These are phyloP conservation scores for Fusarium dlaminii DNA, from an alignment of 2,329 filamentous ascomycete species.

Conservation along the genomic window DNA sequence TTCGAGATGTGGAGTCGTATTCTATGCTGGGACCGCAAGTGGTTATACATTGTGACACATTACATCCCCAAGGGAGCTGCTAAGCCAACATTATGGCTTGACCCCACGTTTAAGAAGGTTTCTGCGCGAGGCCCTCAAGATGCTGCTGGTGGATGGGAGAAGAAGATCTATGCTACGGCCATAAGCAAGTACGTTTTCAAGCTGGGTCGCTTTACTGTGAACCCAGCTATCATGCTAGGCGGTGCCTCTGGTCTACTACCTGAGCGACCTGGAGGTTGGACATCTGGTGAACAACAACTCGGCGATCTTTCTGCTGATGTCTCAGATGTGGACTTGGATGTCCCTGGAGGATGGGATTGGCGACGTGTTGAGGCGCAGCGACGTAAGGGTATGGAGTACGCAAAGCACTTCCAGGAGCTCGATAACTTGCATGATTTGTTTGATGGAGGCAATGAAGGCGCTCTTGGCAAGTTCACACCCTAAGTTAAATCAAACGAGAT, in stretches of 20 bases:
- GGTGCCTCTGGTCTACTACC: conserved; percentile 77
- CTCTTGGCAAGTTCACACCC: conserved; percentile 59
- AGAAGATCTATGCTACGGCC: conserved; percentile 75
- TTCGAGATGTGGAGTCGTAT: conserved; percentile 81
- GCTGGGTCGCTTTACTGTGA: conserved; percentile 82
- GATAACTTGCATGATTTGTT: conserved; percentile 64
- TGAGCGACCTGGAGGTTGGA: conserved; percentile 73
- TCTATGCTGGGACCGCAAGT: conserved; percentile 82
- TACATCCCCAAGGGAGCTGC: conserved; percentile 73
- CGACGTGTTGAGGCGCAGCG: conserved; percentile 64
- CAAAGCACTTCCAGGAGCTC: conserved; percentile 64
- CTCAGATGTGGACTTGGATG: conserved; percentile 47
- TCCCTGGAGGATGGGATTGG: conserved; percentile 65
- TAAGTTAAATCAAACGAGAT: conserved; percentile 48
- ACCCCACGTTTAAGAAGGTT: conserved; percentile 55
- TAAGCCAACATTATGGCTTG: conserved; percentile 63
- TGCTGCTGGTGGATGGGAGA: conserved; percentile 60
- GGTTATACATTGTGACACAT: conserved; percentile 80
- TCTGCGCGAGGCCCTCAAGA: conserved; percentile 52
- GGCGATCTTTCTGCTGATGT: conserved; percentile 52
- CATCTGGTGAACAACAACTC: conserved; percentile 55
- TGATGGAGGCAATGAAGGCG: conserved; percentile 62
- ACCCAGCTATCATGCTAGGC: conserved; percentile 79
- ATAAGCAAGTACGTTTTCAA: conserved; percentile 87
- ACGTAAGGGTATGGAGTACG: conserved; percentile 64